Conservation (phyloP, 73 alveolate species). For the Paramecium sonneborni region DNA sequence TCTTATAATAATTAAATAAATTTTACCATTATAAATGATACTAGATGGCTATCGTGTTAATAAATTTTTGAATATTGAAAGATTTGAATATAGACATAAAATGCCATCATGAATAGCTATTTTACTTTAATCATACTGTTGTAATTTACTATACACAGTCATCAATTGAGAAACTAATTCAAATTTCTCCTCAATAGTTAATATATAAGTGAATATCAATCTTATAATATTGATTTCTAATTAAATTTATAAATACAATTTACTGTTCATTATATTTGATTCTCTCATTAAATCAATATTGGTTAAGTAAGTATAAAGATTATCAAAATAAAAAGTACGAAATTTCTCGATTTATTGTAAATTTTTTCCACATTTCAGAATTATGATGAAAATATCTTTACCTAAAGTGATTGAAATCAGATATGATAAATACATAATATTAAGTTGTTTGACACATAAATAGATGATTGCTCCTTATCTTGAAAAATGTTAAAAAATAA, state of each 20-base stretch:
- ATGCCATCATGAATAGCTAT: conserved; percentile 44
- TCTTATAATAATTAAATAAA: neutral
- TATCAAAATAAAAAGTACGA: neutral
- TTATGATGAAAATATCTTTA: conserved; percentile 37
- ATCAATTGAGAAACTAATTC: neutral
- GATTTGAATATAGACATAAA: neutral
- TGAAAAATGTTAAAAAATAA: conserved; percentile 4
- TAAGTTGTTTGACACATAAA: neutral
- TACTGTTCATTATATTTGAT: neutral
- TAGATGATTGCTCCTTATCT: neutral
- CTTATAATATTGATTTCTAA: conserved; percentile 15
- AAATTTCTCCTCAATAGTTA: neutral
- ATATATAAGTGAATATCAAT: conserved; percentile 17
- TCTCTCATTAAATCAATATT: neutral
- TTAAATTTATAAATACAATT: neutral
- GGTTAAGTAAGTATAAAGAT: neutral
- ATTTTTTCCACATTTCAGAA: conserved; percentile 11
- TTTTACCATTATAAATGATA: neutral
- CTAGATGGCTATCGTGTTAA: neutral
- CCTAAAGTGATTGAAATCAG: neutral
- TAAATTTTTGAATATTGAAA: neutral
- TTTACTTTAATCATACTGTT: neutral
- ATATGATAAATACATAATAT: conserved; percentile 20
- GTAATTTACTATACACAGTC: conserved; percentile 2
- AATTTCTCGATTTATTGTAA: neutral